A percentile compares a stretch with the other conserved stretches of the same genome.
These are phyloP conservation scores for Cordyceps cicadae DNA, from an alignment of 2,329 filamentous ascomycete species.

Conservation along the genomic window DNA sequence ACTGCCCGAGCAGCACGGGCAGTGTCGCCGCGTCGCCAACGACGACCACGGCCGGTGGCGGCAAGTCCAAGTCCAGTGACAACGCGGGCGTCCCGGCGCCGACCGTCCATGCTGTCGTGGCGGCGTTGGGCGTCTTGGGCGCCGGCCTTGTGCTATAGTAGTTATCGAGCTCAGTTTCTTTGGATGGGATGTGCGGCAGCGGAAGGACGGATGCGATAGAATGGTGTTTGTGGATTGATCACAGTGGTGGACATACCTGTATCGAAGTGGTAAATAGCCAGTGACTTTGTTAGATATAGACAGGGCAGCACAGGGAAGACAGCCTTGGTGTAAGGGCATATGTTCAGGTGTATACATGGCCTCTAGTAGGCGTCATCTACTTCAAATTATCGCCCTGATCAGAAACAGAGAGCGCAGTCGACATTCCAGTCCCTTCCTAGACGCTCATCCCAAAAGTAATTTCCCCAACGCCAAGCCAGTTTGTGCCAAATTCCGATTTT, in stretches of 20 bases:
- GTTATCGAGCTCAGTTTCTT: not conserved
- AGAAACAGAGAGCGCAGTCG: not conserved
- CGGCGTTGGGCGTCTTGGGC: conserved; percentile 23
- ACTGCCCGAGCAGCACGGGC: conserved; percentile 25
- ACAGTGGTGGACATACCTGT: not conserved
- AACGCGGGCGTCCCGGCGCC: conserved; percentile 15
- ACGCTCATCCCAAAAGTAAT: not conserved
- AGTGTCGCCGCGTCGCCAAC: conserved; percentile 13
- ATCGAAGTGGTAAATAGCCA: not conserved
- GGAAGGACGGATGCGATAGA: not conserved
- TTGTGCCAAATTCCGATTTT: not conserved
- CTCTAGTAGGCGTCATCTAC: not conserved
- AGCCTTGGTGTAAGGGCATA: not conserved
- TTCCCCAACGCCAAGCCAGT: not conserved
- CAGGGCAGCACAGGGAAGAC: not conserved
- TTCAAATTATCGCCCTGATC: not conserved
- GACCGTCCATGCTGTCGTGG: conserved; percentile 22
- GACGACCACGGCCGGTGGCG: conserved; percentile 12
- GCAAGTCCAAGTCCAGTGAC: not conserved
- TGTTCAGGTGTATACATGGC: too few relatives aligned
- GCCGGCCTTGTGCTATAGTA: conserved; percentile 18
- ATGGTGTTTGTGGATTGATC: not conserved
- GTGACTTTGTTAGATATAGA: not conserved
- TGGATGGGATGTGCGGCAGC: too few relatives aligned
- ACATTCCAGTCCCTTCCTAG: not conserved